Conservation (phyloP, 2,329 filamentous ascomycete genomes). For the Phyllosticta capitalensis region DNA sequence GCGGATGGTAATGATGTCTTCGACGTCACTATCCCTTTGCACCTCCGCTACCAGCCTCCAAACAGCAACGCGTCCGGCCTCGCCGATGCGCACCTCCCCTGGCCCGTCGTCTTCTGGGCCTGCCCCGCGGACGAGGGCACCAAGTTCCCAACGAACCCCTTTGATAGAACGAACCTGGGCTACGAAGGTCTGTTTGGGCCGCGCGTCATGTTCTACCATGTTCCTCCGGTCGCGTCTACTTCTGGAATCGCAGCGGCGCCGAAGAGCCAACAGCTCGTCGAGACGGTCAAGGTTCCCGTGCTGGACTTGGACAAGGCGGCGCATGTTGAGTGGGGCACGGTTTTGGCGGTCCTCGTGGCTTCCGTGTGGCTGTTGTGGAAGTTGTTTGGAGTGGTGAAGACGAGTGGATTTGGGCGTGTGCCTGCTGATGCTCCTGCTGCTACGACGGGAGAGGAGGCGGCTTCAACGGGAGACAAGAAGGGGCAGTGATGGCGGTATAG, state of each 20-base stretch:
- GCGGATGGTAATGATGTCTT: slow-evolving; percentile 38
- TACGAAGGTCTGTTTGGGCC: slow-evolving; percentile 73
- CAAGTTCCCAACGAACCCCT: slow-evolving; percentile 69
- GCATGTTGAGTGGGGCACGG: slow-evolving; percentile 35
- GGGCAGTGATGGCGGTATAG: neutral
- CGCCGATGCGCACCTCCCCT: slow-evolving; percentile 51
- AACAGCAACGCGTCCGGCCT: slow-evolving; percentile 38
- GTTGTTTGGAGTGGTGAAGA: slow-evolving; percentile 16
- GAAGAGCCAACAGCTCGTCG: slow-evolving; percentile 16
- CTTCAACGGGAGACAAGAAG: neutral
- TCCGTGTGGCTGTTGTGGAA: slow-evolving; percentile 37
- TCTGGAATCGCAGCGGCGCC: neutral
- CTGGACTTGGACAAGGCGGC: slow-evolving; percentile 26
- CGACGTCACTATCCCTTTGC: slow-evolving; percentile 67
- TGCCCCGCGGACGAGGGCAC: slow-evolving; percentile 58
- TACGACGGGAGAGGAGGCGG: neutral
- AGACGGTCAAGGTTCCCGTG: slow-evolving; percentile 33
- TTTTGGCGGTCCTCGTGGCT: slow-evolving; percentile 33
- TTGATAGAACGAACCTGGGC: slow-evolving; percentile 74
- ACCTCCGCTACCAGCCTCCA: slow-evolving; percentile 72
- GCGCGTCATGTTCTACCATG: slow-evolving; percentile 75
- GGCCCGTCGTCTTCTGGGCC: slow-evolving; percentile 84
- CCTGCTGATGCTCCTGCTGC: neutral
- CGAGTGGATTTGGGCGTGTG: neutral
- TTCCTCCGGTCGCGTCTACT: slow-evolving; percentile 22